phyloP scores from a whole-genome alignment of 2,329 filamentous ascomycete species.

The Pochonia chlamydosporia region DNA sequence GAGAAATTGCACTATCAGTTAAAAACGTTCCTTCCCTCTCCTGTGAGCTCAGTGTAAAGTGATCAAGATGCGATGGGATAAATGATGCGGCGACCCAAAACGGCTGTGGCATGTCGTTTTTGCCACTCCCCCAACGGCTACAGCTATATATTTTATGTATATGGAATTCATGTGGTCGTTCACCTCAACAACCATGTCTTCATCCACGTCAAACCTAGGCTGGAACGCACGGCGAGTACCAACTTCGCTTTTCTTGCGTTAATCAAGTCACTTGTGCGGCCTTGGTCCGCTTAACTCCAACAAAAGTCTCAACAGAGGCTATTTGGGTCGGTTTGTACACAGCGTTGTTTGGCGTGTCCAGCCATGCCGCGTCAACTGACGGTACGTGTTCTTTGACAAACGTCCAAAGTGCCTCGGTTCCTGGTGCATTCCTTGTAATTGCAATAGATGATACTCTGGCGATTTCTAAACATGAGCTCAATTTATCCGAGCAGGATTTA shows the following conservation, averaged over 20 bases:
- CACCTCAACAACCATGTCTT: too few species aligned
- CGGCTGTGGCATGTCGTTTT: too few species aligned
- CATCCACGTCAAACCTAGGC: too few species aligned
- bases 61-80: too few species aligned
- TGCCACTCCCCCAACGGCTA: too few species aligned
- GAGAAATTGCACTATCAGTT: too few species aligned
- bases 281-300: conserved; percentile 22
- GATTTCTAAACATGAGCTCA: conserved; percentile 53
- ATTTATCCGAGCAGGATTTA: conserved; percentile 49
- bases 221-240: too few species aligned
- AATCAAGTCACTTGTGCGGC: not conserved
- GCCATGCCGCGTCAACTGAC: conserved; percentile 50
- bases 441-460: conserved; percentile 61
- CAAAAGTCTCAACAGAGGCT: conserved; percentile 26
- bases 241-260: not conserved
- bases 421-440: conserved; percentile 49
- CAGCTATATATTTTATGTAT: too few species aligned
- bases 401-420: conserved; percentile 49
- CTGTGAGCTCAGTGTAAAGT: too few species aligned
- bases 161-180: too few species aligned
- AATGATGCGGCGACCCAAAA: too few species aligned
- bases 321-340: conserved; percentile 29
- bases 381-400: conserved; percentile 48
- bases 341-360: conserved; percentile 17
- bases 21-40: too few species aligned